phyloP scores from a whole-genome alignment of 2,329 filamentous ascomycete genomes.

The Stagonosporopsis cucurbitacearum region DNA sequence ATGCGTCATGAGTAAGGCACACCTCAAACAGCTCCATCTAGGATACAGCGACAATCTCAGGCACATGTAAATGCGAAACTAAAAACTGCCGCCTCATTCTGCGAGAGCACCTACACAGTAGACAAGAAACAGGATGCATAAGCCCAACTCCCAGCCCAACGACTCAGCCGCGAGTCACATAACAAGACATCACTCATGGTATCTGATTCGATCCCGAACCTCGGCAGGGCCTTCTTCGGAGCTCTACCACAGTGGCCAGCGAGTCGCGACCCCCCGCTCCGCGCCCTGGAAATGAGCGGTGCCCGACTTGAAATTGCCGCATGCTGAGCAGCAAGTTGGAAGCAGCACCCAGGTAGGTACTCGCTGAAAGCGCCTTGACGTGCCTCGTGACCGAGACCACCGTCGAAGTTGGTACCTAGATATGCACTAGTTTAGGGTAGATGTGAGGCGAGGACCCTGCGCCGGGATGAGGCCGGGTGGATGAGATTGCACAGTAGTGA shows the following conservation, averaged over 20 bases:
- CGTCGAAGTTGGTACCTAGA: not conserved
- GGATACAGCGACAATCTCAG: not conserved
- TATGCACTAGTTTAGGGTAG: constrained; percentile 10
- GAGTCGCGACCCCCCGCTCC: not conserved
- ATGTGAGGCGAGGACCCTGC: constrained; percentile 6
- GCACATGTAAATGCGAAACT: not conserved
- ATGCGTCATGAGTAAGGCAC: not conserved
- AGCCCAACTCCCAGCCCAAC: not conserved
- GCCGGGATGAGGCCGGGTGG: not conserved
- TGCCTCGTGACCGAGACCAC: not conserved
- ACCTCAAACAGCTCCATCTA: not conserved
- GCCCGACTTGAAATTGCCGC: not conserved
- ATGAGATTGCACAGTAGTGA: not conserved
- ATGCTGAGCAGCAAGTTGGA: not conserved
- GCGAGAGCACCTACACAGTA: too few relatives aligned
- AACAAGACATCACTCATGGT: not conserved
- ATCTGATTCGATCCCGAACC: not conserved
- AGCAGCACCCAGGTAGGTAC: not conserved
- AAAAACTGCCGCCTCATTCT: too few relatives aligned
- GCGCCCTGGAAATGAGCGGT: not conserved
- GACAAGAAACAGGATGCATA: not conserved
- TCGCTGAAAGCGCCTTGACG: too few relatives aligned
- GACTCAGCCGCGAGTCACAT: not conserved
- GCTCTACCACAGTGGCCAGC: not conserved
- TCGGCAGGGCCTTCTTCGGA: not conserved